A percentile compares a stretch with the other conserved stretches of the same genome.
Conservation (phyloP, 2,329 filamentous ascomycete species). For the Botryotinia narcissicola region DNA sequence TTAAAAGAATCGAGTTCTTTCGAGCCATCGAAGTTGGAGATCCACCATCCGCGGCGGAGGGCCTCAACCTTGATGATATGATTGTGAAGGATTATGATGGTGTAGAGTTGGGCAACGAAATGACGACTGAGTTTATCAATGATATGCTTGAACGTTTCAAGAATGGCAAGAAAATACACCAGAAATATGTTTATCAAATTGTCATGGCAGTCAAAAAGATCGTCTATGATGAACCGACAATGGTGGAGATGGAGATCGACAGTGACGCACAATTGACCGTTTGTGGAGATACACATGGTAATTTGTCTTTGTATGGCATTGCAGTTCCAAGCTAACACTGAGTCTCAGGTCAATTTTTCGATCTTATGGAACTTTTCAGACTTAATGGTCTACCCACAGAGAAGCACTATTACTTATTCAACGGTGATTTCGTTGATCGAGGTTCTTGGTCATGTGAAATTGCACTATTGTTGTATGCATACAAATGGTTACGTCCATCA, state of each 20-base stretch:
- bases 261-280: constrained; percentile 81
- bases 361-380: constrained; percentile 93
- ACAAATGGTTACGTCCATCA: constrained; percentile 90
- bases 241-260: constrained; percentile 88
- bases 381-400: constrained; percentile 82
- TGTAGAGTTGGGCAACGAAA: constrained; percentile 69
- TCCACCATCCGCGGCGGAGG: constrained; percentile 87
- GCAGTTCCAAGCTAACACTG: not conserved
- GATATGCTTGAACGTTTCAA: constrained; percentile 98
- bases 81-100: constrained; percentile 88
- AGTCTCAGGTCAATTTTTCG: constrained; percentile 85
- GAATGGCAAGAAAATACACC: constrained; percentile 89
- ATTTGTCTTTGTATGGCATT: constrained; percentile 32
- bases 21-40: constrained; percentile 93
- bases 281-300: constrained; percentile 95
- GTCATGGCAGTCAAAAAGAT: constrained; percentile 85
- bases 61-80: constrained; percentile 84
- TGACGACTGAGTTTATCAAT: constrained; percentile 95
- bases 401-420: constrained; percentile 93
- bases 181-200: constrained; percentile 98
- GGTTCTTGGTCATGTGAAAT: constrained; percentile 99
- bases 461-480: constrained; percentile 86
- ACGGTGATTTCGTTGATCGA: constrained; percentile 96
- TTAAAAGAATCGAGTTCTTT: constrained; percentile 88
- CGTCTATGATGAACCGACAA: constrained; percentile 88